Conservation (phyloP, 1,139 yeast species). For the Saccharomyces hybrid region DNA sequence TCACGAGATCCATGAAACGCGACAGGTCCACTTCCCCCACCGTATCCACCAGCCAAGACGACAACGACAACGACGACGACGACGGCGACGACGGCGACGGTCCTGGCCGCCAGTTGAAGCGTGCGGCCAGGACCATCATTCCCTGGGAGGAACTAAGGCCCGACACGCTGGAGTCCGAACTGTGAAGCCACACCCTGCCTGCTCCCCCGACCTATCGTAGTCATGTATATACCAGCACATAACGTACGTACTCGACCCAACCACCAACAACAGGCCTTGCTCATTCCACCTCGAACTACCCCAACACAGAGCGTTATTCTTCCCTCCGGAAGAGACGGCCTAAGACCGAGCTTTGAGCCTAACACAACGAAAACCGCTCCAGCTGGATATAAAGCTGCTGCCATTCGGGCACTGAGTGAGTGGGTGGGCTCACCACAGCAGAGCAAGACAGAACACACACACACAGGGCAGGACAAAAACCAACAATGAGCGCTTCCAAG, state of each 20-base stretch:
- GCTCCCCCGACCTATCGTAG: background rate
- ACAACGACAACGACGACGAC: background rate
- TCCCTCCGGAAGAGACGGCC: background rate
- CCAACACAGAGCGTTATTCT: background rate
- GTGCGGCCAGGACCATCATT: slow-evolving; percentile 19
- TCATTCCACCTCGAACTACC: background rate
- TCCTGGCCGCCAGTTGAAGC: slow-evolving; percentile 4
- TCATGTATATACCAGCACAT: background rate
- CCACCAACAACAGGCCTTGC: background rate
- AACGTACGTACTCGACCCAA: background rate
- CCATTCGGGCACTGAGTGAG: no score
- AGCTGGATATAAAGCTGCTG: background rate
- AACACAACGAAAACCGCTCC: background rate
- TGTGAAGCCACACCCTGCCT: background rate
- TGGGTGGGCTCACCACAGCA: no score
- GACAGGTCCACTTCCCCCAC: background rate
- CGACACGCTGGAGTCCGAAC: background rate
- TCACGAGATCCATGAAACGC: background rate
- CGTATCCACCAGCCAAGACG: background rate
- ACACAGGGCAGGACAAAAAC: no score
- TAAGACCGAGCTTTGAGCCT: background rate
- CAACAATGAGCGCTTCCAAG: background rate
- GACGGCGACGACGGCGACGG: background rate
- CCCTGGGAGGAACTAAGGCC: slow-evolving; percentile 25
- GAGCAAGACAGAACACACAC: background rate